A percentile compares a stretch with the other conserved stretches of the same genome.
Evolutionary conservation across 2,329 filamentous ascomycete genomes (phyloP).

Genomic region (Penicillium aurantiogriseum): DNA sequence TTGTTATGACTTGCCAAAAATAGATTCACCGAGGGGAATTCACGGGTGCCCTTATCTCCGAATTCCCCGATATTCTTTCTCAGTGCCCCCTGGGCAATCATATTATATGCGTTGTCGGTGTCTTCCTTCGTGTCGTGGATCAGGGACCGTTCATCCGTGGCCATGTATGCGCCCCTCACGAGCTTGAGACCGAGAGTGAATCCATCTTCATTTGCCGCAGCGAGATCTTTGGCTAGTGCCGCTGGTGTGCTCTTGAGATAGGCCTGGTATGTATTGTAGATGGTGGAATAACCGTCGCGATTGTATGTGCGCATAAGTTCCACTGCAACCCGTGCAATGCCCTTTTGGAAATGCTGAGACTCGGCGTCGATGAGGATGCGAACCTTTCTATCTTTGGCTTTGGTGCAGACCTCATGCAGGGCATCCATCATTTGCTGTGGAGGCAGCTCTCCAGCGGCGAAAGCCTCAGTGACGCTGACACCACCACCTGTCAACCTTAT

Average conservation of each 20-base stretch:
- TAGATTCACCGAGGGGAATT: constrained; percentile 60
- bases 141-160: constrained; percentile 65
- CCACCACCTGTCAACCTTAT: constrained; percentile 74
- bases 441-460: constrained; percentile 63
- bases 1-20: constrained; percentile 83
- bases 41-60: constrained; percentile 11
- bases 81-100: constrained; percentile 66
- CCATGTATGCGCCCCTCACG: constrained; percentile 72
- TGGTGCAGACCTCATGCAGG: constrained; percentile 68
- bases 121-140: constrained; percentile 71
- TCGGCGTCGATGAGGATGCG: constrained; percentile 83
- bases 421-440: constrained; percentile 64
- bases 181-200: constrained; percentile 73
- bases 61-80: constrained; percentile 44
- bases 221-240: constrained; percentile 60
- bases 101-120: constrained; percentile 72
- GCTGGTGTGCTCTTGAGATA: constrained; percentile 66
- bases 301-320: constrained; percentile 77
- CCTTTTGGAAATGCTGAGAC: constrained; percentile 72
- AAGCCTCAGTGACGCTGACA: constrained; percentile 62
- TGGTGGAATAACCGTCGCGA: constrained; percentile 59
- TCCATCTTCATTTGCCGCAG: constrained; percentile 55
- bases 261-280: constrained; percentile 79
- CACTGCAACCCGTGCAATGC: constrained; percentile 78
- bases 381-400: constrained; percentile 60